Evolutionary conservation across 805 yeast species (phyloP).

Genomic region (Torulaspora franciscae): DNA sequence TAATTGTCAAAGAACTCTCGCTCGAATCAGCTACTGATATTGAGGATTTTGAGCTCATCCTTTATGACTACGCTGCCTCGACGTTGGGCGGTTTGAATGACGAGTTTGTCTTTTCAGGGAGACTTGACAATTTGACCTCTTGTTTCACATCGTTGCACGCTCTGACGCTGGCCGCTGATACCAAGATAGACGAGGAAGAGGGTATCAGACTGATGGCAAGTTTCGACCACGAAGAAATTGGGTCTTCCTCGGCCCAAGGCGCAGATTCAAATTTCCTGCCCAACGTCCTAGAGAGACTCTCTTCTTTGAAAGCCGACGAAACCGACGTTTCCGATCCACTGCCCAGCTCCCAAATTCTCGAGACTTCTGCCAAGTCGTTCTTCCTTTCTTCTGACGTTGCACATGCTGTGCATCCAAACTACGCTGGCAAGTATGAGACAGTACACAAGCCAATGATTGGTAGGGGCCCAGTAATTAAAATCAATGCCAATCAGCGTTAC

Average conservation of each 20-base stretch:
- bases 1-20: constrained; percentile 61
- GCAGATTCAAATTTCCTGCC: constrained; percentile 91
- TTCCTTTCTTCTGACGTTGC: constrained; percentile 93
- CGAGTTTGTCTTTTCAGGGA: constrained; percentile 87
- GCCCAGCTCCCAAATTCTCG: constrained; percentile 41
- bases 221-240: constrained; percentile 95
- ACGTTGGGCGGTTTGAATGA: constrained; percentile 82
- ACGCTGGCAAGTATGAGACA: constrained; percentile 66
- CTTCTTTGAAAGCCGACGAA: constrained; percentile 43
- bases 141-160: constrained; percentile 78
- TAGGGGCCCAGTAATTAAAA: constrained; percentile 85
- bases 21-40: constrained; percentile 49
- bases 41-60: constrained; percentile 83
- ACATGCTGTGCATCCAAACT: constrained; percentile 95
- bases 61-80: constrained; percentile 81
- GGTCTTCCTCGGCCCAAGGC: constrained; percentile 92
- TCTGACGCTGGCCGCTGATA: constrained; percentile 49
- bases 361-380: constrained; percentile 71
- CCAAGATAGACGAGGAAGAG: constrained; percentile 41
- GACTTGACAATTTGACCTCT: constrained; percentile 86
- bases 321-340: constrained; percentile 29
- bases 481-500: constrained; percentile 93
- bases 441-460: constrained; percentile 78
- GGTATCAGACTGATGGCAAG: constrained; percentile 73
- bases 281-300: constrained; percentile 65